Percentiles rank a stretch among this genome's conserved stretches.
Conservation (phyloP, 116 monocot genomes). For the Posidonia oceanica region DNA sequence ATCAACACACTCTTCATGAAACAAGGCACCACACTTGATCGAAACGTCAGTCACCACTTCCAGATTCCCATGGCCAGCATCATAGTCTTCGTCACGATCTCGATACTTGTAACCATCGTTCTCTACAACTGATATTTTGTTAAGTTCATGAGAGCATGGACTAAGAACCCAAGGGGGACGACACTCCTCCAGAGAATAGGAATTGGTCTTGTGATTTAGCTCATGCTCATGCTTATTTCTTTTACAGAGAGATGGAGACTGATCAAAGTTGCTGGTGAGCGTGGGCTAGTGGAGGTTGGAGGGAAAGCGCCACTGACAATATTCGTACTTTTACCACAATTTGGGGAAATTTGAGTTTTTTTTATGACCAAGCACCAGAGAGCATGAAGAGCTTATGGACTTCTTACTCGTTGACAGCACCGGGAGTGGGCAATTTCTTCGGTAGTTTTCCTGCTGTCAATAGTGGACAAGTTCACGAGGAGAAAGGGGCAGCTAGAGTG, state of each 20-base stretch:
- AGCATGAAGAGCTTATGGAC: conserved; percentile 56
- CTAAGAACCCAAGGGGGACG: conserved; percentile 41
- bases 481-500: conserved; percentile 38
- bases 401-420: conserved; percentile 17
- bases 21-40: conserved; percentile 20
- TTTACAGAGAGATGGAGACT: conserved; percentile 25
- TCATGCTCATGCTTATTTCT: conserved; percentile 21
- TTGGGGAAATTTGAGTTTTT: conserved; percentile 58
- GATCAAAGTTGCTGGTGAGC: conserved; percentile 16
- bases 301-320: conserved; percentile 28
- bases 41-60: conserved; percentile 10
- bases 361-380: conserved; percentile 59
- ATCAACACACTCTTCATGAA: conserved; percentile 27
- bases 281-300: conserved; percentile 14
- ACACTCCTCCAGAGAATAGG: conserved; percentile 45
- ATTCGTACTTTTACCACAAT: conserved; percentile 44
- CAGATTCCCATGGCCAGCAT: conserved; percentile 15
- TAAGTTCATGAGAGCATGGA: conserved; percentile 13
- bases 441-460: conserved; percentile 36
- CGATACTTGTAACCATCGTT: conserved; percentile 44
- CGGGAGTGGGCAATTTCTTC: conserved; percentile 40
- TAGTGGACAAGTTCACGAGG: conserved; percentile 21
- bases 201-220: conserved; percentile 13
- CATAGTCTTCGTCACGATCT: conserved; percentile 13
- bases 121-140: conserved; percentile 48